These are phyloP conservation scores for Saitoella complicata DNA, from an alignment of 805 yeast species.

Conservation along the genomic window DNA sequence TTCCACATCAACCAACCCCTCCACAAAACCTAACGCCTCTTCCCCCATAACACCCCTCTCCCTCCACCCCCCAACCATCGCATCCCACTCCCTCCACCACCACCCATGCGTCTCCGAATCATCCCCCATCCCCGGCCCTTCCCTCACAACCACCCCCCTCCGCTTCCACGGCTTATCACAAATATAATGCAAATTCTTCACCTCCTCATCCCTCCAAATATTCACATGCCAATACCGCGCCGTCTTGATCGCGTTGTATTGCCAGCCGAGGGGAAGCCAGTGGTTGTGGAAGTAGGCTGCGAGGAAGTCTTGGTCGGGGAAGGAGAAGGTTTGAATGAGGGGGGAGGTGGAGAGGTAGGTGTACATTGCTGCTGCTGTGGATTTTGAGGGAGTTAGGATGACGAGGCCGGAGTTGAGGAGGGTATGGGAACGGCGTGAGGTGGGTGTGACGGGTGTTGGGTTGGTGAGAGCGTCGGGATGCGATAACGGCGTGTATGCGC, in stretches of 20 bases:
- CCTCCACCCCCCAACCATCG: slow-evolving; percentile 20
- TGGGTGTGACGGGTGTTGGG: too few species aligned
- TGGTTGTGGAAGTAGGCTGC: slow-evolving; percentile 34
- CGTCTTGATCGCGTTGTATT: slow-evolving; percentile 42
- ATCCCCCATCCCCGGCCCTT: slow-evolving; percentile 7
- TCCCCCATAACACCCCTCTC: slow-evolving; percentile 1
- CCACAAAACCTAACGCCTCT: too few species aligned
- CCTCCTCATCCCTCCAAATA: slow-evolving; percentile 31
- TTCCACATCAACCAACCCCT: too few species aligned
- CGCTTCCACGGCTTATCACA: slow-evolving; percentile 42
- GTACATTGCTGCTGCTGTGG: too few species aligned
- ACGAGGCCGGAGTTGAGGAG: too few species aligned
- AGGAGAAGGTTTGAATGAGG: slow-evolving; percentile 29
- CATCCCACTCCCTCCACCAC: slow-evolving; percentile 33
- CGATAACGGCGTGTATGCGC: too few species aligned
- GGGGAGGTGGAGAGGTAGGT: not conserved
- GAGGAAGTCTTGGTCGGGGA: slow-evolving; percentile 43
- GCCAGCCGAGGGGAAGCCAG: slow-evolving; percentile 38
- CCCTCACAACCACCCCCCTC: not conserved
- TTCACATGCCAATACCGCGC: slow-evolving; percentile 29
- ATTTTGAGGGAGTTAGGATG: too few species aligned
- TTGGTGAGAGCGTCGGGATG: too few species aligned
- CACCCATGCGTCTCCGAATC: slow-evolving; percentile 26
- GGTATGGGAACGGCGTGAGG: too few species aligned
- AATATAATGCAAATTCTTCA: slow-evolving; percentile 43